phyloP scores from a whole-genome alignment of 2,329 filamentous ascomycete species.

The Hymenoscyphus occultus region DNA sequence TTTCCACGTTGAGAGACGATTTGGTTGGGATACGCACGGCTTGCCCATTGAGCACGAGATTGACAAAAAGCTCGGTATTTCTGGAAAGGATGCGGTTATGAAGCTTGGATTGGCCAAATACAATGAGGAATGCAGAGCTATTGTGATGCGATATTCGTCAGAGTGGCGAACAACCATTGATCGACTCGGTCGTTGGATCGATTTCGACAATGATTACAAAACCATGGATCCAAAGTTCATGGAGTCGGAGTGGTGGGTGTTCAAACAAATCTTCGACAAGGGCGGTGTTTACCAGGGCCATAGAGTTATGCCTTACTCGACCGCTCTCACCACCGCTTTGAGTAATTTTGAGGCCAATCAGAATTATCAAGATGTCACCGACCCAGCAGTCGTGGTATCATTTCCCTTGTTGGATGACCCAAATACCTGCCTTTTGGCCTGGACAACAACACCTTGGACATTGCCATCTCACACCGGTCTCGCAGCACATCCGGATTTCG shows the following conservation, averaged over 20 bases:
- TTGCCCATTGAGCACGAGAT: constrained; percentile 96
- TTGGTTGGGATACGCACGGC: constrained; percentile 95
- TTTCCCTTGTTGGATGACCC: constrained; percentile 81
- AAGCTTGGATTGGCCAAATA: constrained; percentile 85
- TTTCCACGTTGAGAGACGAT: constrained; percentile 84
- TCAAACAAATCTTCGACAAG: constrained; percentile 90
- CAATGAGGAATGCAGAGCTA: constrained; percentile 86
- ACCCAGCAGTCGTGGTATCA: constrained; percentile 83
- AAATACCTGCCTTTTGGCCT: constrained; percentile 73
- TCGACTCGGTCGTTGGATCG: constrained; percentile 89
- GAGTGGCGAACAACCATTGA: constrained; percentile 91
- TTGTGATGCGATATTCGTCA: constrained; percentile 84
- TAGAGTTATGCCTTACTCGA: constrained; percentile 93
- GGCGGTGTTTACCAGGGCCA: constrained; percentile 85
- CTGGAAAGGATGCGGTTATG: constrained; percentile 81
- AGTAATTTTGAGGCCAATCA: constrained; percentile 94
- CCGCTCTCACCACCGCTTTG: constrained; percentile 80
- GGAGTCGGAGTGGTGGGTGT: constrained; percentile 96
- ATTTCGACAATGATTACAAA: constrained; percentile 98
- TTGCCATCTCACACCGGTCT: constrained; percentile 77
- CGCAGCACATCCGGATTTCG: constrained; percentile 76
- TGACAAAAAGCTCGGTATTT: constrained; percentile 90
- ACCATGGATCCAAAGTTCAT: constrained; percentile 95
- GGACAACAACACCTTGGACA: constrained; percentile 90
- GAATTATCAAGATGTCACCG: constrained; percentile 90